Percentiles rank a stretch among this genome's conserved stretches.
phyloP scores from a whole-genome alignment of 129 eudicot species.

The Flaveria brownii region DNA sequence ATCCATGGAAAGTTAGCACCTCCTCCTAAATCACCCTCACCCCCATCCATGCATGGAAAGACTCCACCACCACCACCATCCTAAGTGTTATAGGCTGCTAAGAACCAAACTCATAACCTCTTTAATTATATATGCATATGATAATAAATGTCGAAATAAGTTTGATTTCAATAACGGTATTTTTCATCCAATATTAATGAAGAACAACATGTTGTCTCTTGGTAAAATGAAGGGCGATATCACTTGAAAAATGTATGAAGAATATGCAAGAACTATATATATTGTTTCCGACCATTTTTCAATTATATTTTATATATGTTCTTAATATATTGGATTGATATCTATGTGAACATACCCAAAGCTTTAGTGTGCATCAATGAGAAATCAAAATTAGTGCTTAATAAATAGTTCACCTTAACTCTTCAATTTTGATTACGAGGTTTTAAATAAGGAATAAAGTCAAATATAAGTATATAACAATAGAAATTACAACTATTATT shows the following conservation, averaged over 20 bases:
- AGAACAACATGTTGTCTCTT: background rate
- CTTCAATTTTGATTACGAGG: no score
- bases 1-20: background rate
- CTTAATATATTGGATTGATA: background rate
- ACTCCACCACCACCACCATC: background rate
- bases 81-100: background rate
- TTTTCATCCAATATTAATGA: background rate
- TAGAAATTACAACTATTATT: no score
- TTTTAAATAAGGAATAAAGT: no score
- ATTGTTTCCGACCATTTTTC: background rate
- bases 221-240: background rate
- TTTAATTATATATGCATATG: background rate
- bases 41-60: background rate
- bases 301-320: background rate
- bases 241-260: background rate
- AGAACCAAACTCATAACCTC: background rate
- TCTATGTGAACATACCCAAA: no score
- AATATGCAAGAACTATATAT: background rate
- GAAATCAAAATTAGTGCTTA: no score
- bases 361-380: no score
- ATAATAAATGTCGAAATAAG: constrained; percentile 1
- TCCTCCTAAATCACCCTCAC: background rate
- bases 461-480: no score
- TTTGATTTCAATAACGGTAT: no score
- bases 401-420: no score